Evolutionary conservation across 768 basidiomycete genomes (phyloP).

Genomic region (Dioszegia hungarica): DNA sequence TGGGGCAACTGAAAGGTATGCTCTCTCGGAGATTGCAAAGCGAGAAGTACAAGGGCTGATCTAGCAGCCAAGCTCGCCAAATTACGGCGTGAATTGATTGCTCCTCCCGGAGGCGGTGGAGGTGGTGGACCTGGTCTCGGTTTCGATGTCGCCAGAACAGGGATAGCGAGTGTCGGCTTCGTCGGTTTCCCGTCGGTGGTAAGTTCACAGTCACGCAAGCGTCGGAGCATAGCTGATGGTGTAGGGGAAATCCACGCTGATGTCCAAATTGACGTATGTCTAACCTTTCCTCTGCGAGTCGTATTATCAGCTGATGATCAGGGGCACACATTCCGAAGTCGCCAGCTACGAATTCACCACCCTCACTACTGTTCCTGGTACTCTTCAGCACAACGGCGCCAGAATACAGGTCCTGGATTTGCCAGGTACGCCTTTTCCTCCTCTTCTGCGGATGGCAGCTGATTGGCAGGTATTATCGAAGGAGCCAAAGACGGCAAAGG

Average conservation of each 20-base stretch:
- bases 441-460: background rate
- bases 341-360: slow-evolving; percentile 98
- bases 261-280: slow-evolving; percentile 48
- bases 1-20: slow-evolving; percentile 80
- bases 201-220: background rate
- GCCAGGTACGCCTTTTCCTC: slow-evolving; percentile 58
- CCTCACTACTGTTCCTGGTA: slow-evolving; percentile 90
- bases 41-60: background rate
- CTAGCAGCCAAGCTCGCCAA: slow-evolving; percentile 84
- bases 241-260: slow-evolving; percentile 47
- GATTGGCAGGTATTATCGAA: slow-evolving; percentile 87
- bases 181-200: slow-evolving; percentile 65
- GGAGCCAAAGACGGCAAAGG: slow-evolving; percentile 95
- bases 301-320: slow-evolving; percentile 48
- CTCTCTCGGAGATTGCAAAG: background rate
- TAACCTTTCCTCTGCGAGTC: background rate
- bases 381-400: slow-evolving; percentile 88
- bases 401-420: slow-evolving; percentile 92
- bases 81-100: slow-evolving; percentile 86
- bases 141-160: slow-evolving; percentile 97
- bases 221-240: background rate
- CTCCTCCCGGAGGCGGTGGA: slow-evolving; percentile 61
- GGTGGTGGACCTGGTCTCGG: slow-evolving; percentile 88
- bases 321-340: slow-evolving; percentile 92
- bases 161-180: slow-evolving; percentile 72